Percentiles rank a stretch among this genome's conserved stretches.
phyloP scores from a whole-genome alignment of 2,329 filamentous ascomycete species.

The Apiospora aurea region DNA sequence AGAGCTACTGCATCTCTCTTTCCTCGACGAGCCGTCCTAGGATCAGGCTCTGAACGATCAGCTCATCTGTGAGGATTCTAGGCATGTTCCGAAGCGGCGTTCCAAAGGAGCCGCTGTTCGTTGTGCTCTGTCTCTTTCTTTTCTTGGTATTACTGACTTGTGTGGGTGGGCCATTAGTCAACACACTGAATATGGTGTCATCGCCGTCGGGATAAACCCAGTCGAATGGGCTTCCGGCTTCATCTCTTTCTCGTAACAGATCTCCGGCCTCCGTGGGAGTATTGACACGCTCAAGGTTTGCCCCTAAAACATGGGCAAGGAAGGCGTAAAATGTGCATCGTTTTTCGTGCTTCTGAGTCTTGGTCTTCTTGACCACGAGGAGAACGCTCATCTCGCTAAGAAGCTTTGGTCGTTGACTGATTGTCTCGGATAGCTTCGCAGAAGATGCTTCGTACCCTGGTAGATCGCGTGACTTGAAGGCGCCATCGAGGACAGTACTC shows the following conservation, averaged over 20 bases:
- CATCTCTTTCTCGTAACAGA: conserved; percentile 60
- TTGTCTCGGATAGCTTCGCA: conserved; percentile 63
- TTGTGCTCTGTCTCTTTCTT: conserved; percentile 53
- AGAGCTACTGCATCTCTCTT: conserved; percentile 47
- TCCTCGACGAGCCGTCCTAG: conserved; percentile 78
- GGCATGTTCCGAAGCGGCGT: conserved; percentile 56
- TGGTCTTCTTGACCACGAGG: conserved; percentile 71
- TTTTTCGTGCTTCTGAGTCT: conserved; percentile 55
- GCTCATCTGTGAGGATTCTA: conserved; percentile 80
- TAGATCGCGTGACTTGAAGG: conserved; percentile 77
- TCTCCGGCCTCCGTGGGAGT: conserved; percentile 71
- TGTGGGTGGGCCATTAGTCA: conserved; percentile 51
- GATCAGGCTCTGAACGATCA: conserved; percentile 92
- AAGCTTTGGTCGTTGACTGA: conserved; percentile 67
- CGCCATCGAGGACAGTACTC: conserved; percentile 77
- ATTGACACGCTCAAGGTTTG: conserved; percentile 70
- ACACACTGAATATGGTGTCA: conserved; percentile 46
- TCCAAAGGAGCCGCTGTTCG: conserved; percentile 42
- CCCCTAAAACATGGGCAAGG: conserved; percentile 79
- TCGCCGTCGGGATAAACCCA: conserved; percentile 81
- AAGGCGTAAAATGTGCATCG: conserved; percentile 79
- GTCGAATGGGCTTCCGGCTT: conserved; percentile 61
- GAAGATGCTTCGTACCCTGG: conserved; percentile 63
- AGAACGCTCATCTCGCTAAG: conserved; percentile 70
- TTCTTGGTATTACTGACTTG: conserved; percentile 42